phyloP scores from a whole-genome alignment of 352 stramenopile species.

The Globisporangium uncinulatum region DNA sequence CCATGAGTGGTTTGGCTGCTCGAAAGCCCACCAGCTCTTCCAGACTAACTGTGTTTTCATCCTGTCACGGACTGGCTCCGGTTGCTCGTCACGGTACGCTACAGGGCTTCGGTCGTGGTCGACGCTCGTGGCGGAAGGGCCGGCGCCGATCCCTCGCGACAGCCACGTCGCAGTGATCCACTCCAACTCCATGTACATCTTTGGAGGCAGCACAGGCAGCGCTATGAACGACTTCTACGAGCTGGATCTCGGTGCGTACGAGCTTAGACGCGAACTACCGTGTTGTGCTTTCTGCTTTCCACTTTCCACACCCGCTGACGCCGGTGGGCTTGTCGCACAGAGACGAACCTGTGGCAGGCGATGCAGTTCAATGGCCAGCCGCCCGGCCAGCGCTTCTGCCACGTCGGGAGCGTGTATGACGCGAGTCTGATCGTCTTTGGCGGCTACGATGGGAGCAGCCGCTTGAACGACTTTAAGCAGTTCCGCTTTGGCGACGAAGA shows the following conservation, averaged over 20 bases:
- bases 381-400: slow-evolving; percentile 94
- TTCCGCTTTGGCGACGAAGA: slow-evolving; percentile 83
- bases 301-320: background rate
- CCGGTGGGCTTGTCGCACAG: slow-evolving; percentile 14
- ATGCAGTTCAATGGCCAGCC: slow-evolving; percentile 76
- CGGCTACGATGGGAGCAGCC: slow-evolving; percentile 94
- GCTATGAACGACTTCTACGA: slow-evolving; percentile 99
- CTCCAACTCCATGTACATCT: slow-evolving; percentile 93
- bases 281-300: background rate
- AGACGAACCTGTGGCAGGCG: slow-evolving; percentile 62
- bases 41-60: too few relatives aligned
- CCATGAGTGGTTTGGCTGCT: too few relatives aligned
- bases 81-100: too few relatives aligned
- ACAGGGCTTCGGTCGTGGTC: slow-evolving; percentile 84
- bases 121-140: slow-evolving; percentile 84
- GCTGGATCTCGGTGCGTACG: slow-evolving; percentile 66
- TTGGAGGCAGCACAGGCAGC: slow-evolving; percentile 93
- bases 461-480: slow-evolving; percentile 95
- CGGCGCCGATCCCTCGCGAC: slow-evolving; percentile 92
- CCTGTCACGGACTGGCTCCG: background rate
- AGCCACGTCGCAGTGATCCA: slow-evolving; percentile 95
- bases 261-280: background rate
- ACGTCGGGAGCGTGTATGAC: slow-evolving; percentile 92
- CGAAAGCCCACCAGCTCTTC: too few relatives aligned
- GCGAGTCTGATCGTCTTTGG: slow-evolving; percentile 92